Evolutionary conservation across 2,329 filamentous ascomycete genomes (phyloP).

Genomic region (Xylaria sp.): DNA sequence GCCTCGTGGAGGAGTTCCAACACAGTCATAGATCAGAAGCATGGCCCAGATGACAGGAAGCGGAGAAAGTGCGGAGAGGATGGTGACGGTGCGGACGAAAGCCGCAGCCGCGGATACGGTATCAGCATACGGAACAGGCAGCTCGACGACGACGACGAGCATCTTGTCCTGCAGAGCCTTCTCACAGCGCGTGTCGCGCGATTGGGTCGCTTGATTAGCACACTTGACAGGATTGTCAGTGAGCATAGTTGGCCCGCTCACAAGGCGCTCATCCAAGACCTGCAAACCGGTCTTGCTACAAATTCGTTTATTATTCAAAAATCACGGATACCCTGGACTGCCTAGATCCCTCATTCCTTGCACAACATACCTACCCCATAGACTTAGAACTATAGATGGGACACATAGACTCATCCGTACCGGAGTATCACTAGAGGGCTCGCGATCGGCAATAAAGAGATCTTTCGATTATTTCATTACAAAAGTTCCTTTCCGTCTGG

Average conservation of each 20-base stretch:
- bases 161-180: conserved; percentile 28
- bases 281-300: conserved; percentile 17
- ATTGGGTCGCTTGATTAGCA: conserved; percentile 21
- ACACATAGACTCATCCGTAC: background rate
- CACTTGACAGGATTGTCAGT: conserved; percentile 23
- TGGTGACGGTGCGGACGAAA: conserved; percentile 7
- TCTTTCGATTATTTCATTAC: background rate
- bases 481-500: background rate
- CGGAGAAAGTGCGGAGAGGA: conserved; percentile 9
- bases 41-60: conserved; percentile 16
- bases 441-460: conserved; percentile 1
- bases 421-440: conserved; percentile 4
- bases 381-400: conserved; percentile 6
- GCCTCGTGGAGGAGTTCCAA: conserved; percentile 3
- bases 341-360: conserved; percentile 5
- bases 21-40: background rate
- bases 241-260: conserved; percentile 28
- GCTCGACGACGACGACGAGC: conserved; percentile 29
- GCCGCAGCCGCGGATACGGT: conserved; percentile 21
- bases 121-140: conserved; percentile 28
- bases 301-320: conserved; percentile 24
- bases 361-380: conserved; percentile 2
- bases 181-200: conserved; percentile 27
- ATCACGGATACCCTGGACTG: conserved; percentile 20
- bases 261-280: conserved; percentile 25